Percentiles rank a stretch among this genome's conserved stretches.
phyloP scores from a whole-genome alignment of 371 early-diverging fungal genomes.

The Mortierella sp. region DNA sequence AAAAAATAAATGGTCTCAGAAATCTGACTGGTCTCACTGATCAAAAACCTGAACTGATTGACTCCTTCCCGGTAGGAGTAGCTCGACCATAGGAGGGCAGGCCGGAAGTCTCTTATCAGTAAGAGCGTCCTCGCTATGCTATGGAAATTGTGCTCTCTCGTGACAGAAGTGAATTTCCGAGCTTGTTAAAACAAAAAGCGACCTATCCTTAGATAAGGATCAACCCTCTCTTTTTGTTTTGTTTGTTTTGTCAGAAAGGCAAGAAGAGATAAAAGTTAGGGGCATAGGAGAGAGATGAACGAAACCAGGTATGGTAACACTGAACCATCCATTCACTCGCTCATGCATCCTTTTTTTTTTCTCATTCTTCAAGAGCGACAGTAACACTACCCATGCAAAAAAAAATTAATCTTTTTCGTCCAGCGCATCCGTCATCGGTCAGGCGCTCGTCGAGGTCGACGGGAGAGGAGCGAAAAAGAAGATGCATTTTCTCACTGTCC shows the following conservation, averaged over 20 bases:
- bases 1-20: background rate
- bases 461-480: background rate
- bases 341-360: background rate
- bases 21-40: conserved; percentile 2
- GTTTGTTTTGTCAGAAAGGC: background rate
- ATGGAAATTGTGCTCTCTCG: background rate
- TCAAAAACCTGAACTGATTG: background rate
- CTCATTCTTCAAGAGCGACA: background rate
- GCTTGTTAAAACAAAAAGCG: background rate
- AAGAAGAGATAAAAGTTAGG: background rate
- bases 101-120: background rate
- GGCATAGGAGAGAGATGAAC: background rate
- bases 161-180: background rate
- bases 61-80: background rate
- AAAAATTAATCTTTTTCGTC: background rate
- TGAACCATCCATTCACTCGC: background rate
- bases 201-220: background rate
- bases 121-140: background rate
- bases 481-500: background rate
- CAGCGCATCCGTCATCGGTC: background rate
- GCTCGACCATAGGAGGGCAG: too few relatives aligned
- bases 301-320: too few relatives aligned
- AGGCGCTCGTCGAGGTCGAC: background rate
- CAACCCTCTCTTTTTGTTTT: background rate
- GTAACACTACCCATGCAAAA: background rate